Conservation (phyloP, 129 eudicot species). For the Arctium minus region DNA sequence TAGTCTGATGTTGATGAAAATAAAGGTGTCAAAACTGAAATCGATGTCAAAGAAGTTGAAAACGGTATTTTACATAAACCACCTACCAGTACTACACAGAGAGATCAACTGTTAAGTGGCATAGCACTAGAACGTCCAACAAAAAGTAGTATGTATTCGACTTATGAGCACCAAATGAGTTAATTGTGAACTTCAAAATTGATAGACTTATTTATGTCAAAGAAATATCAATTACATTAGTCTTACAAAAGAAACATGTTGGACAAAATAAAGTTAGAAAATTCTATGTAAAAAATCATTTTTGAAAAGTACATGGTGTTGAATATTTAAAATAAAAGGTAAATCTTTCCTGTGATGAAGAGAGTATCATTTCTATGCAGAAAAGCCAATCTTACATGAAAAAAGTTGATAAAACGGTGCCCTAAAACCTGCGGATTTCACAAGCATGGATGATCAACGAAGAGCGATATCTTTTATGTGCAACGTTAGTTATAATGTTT, state of each 20-base stretch:
- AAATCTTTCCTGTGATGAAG: no score
- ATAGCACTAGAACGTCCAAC: background rate
- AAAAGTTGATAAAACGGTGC: no score
- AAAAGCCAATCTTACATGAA: no score
- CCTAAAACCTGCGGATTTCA: no score
- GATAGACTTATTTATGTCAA: background rate
- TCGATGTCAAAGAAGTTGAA: background rate
- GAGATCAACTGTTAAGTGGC: background rate
- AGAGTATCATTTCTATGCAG: no score
- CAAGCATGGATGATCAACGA: no score
- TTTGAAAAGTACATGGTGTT: no score
- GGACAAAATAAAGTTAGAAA: background rate
- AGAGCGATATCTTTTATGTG: background rate
- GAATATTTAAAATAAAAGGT: no score
- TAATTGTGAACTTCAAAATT: background rate
- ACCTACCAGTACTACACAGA: background rate
- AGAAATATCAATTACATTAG: background rate
- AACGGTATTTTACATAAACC: background rate
- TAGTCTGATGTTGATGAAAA: constrained; percentile 46
- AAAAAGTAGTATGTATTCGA: background rate
- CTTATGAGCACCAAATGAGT: background rate
- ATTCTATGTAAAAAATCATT: no score
- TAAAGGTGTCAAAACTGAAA: background rate
- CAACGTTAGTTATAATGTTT: background rate
- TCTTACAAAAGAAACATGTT: background rate